phyloP scores from a whole-genome alignment of 163 green algal species.

The Prototheca wickerhamii region DNA sequence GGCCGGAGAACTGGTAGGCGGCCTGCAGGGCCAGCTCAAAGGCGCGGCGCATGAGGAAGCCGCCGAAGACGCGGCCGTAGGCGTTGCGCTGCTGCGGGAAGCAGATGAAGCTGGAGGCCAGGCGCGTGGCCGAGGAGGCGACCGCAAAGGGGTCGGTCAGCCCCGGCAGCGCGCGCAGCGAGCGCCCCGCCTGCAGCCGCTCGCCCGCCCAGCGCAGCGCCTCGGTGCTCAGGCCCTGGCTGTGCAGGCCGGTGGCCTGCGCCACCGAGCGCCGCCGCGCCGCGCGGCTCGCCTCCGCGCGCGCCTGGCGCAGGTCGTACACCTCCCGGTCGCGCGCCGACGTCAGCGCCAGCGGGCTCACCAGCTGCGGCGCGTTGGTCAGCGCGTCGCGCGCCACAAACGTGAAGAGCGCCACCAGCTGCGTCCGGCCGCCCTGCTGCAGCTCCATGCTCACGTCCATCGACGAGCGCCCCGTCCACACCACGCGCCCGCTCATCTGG shows the following conservation, averaged over 20 bases:
- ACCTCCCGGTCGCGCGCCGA: constrained; percentile 24
- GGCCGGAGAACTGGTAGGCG: constrained; percentile 67
- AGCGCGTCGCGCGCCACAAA: constrained; percentile 65
- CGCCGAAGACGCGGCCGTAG: constrained; percentile 75
- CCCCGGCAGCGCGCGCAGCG: constrained; percentile 13
- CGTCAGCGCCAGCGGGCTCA: constrained; percentile 46
- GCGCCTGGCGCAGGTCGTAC: constrained; percentile 37
- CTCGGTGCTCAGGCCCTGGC: background rate
- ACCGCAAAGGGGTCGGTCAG: constrained; percentile 32
- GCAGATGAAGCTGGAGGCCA: constrained; percentile 69
- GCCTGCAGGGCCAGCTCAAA: constrained; percentile 82
- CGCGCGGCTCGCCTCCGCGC: constrained; percentile 38
- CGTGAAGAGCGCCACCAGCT: constrained; percentile 55
- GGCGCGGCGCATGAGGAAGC: constrained; percentile 65
- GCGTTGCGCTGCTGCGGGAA: constrained; percentile 83
- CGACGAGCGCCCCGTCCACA: constrained; percentile 41
- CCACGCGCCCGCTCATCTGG: constrained; percentile 24
- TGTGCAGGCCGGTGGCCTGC: background rate
- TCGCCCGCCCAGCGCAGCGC: background rate
- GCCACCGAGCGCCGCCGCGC: constrained; percentile 16
- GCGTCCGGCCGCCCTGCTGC: constrained; percentile 18
- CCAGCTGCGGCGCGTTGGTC: constrained; percentile 31
- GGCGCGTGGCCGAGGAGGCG: constrained; percentile 44
- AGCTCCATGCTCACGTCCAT: constrained; percentile 49
- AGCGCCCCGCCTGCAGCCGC: constrained; percentile 5